phyloP scores from a whole-genome alignment of 352 stramenopile species.

The Phytophthora sp. region DNA sequence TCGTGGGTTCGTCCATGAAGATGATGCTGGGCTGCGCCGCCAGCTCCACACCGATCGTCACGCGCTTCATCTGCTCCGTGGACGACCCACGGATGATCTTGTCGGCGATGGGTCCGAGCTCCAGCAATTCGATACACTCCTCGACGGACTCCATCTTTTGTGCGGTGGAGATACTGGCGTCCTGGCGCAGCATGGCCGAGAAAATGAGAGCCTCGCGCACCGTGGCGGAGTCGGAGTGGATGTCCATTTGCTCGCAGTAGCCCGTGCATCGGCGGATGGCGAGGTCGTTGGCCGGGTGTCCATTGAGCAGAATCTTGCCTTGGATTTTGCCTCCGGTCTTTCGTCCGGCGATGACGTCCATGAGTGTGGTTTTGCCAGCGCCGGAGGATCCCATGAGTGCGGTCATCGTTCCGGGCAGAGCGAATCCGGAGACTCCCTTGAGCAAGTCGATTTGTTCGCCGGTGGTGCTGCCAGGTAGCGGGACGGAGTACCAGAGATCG shows the following conservation, averaged over 20 bases:
- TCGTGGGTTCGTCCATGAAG: too few relatives aligned
- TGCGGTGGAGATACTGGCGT: conserved; percentile 28
- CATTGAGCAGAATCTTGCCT: conserved; percentile 88
- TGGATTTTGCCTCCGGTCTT: conserved; percentile 35
- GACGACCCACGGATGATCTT: conserved; percentile 48
- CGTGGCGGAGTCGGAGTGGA: conserved; percentile 49
- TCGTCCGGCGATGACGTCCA: conserved; percentile 29
- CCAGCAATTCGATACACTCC: conserved; percentile 37
- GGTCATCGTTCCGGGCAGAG: conserved; percentile 43
- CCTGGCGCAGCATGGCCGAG: conserved; percentile 72
- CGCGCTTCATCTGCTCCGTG: conserved; percentile 51
- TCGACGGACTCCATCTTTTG: conserved; percentile 38
- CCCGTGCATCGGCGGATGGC: conserved; percentile 28
- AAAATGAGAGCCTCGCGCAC: conserved; percentile 90
- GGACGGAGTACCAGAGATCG: conserved; percentile 52
- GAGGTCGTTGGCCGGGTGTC: conserved; percentile 51
- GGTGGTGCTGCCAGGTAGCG: conserved; percentile 18
- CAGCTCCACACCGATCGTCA: conserved; percentile 55
- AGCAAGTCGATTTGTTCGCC: conserved; percentile 44
- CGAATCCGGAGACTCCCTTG: conserved; percentile 41
- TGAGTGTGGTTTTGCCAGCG: conserved; percentile 64
- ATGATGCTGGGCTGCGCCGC: too few relatives aligned
- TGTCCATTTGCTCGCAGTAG: too few relatives aligned
- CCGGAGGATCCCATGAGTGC: conserved; percentile 58
- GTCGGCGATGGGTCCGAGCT: conserved; percentile 27